phyloP scores from a whole-genome alignment of 192 early-diverging fungal species.

The Coemansia interrupta region DNA sequence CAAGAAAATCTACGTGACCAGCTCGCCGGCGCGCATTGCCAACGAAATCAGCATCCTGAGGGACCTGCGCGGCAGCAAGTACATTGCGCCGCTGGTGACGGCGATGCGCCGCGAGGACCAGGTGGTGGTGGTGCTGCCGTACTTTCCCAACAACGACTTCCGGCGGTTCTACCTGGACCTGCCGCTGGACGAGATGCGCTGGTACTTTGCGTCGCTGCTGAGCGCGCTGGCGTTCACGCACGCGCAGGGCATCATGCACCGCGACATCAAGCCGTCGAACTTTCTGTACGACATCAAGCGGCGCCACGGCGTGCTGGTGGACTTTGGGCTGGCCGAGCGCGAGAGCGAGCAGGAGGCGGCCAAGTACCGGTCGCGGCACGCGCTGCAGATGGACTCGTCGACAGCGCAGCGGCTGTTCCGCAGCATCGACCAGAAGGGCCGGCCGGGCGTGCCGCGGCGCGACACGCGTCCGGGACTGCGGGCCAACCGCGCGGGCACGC shows the following conservation, averaged over 20 bases:
- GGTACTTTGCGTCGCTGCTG: slow-evolving; percentile 73
- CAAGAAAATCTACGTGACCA: slow-evolving; percentile 84
- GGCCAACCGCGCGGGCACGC: slow-evolving; percentile 87
- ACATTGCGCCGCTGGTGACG: slow-evolving; percentile 74
- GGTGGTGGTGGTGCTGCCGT: slow-evolving; percentile 79
- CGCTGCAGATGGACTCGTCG: slow-evolving; percentile 46
- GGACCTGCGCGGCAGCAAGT: slow-evolving; percentile 65
- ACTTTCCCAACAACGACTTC: slow-evolving; percentile 80
- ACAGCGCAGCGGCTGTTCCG: slow-evolving; percentile 44
- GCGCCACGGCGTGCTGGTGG: slow-evolving; percentile 77
- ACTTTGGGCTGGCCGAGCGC: slow-evolving; percentile 88
- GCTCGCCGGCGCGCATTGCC: slow-evolving; percentile 72
- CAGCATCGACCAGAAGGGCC: slow-evolving; percentile 36
- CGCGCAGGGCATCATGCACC: slow-evolving; percentile 69
- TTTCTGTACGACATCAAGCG: slow-evolving; percentile 78
- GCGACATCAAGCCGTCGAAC: slow-evolving; percentile 93
- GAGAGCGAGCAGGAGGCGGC: slow-evolving; percentile 43
- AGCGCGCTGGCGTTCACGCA: slow-evolving; percentile 72
- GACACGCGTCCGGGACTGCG: slow-evolving; percentile 58
- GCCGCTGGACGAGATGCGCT: slow-evolving; percentile 64
- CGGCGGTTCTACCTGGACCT: slow-evolving; percentile 63
- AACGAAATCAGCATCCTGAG: slow-evolving; percentile 79
- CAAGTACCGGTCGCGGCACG: slow-evolving; percentile 24
- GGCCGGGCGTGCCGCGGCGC: slow-evolving; percentile 44
- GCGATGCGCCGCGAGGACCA: slow-evolving; percentile 77